Base-by-base conservation (phyloP, 495 filamentous ascomycete species). In the Trichoderma asperelloides region DNA sequence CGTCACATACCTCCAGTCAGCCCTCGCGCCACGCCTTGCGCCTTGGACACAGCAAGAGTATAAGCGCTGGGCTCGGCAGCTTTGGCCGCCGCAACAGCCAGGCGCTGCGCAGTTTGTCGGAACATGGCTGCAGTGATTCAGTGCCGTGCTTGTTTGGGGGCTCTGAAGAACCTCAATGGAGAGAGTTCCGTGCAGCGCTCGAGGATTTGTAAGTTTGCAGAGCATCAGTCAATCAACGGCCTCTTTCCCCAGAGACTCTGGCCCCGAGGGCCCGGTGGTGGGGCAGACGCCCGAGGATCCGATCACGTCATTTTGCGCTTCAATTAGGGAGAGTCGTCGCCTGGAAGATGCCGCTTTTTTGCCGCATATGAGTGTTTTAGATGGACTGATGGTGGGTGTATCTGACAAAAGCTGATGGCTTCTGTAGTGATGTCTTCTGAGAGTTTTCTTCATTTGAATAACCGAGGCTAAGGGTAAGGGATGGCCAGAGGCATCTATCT, bases 21-120 rank as follows among this genome's bases (percentile, higher is more conserved):
- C 13, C 95, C 94, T 73, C 90, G 85, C 30, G 91, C 90, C 63
- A 89, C 78, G 62, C 93, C 89, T 77, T 98, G 95, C 30, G 89
- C 91, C 75, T 87, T 88, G 16, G 93, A 92, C 51, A 97, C 85
- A 45, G 69, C 68, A 28, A 83, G 68, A 45, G 77, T 75, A 63
- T 79, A 67, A 45, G 72, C 68, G 68, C 71, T 78, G 11, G 77
- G 78, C 21, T 74, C 71, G 39, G 75, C 74, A 63, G 76, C 74
- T 67, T 76, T 75, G 47, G 74, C 70, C 55, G 81, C 81, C 70
- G 80, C 81, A 63, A 81, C 82, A 66, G 83, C 77, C 66, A 84
- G 78, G 64, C 74, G 78, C 72, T 81, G 80, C 66, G 80, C 77
- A 74, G 78, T 74, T 33, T 78, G 76, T 71, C 83, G 84, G 71